Evolutionary conservation across 2,329 filamentous ascomycete genomes (phyloP).

Genomic region (Ceratocystis smalleyi): DNA sequence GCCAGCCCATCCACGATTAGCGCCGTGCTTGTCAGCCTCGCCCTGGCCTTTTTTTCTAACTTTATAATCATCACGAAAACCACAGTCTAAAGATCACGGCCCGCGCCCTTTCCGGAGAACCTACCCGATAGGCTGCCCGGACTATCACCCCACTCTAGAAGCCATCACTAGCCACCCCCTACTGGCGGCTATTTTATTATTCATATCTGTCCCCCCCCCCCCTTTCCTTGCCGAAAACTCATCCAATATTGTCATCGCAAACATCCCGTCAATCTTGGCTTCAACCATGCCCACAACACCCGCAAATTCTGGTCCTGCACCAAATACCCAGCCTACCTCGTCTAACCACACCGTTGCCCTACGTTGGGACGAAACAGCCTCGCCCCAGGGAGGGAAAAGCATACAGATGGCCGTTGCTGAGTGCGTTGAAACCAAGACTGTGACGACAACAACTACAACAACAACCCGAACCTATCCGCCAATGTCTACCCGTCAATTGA

Average conservation of each 20-base stretch:
- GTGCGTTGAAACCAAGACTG: slow-evolving; percentile 52
- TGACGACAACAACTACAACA: slow-evolving; percentile 75
- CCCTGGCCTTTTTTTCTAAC: neutral
- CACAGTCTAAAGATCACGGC: neutral
- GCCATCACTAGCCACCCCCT: neutral
- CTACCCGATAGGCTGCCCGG: neutral
- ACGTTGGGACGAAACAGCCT: slow-evolving; percentile 31
- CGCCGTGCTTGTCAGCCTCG: neutral
- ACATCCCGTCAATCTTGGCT: neutral
- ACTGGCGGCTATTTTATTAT: no score
- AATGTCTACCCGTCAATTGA: slow-evolving; percentile 56
- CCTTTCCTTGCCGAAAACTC: neutral
- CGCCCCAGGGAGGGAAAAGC: slow-evolving; percentile 24
- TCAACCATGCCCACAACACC: slow-evolving; percentile 2
- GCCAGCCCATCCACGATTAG: neutral
- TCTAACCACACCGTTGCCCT: slow-evolving; percentile 22
- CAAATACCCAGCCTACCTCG: slow-evolving; percentile 27
- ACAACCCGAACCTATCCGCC: slow-evolving; percentile 74
- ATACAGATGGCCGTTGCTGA: slow-evolving; percentile 46
- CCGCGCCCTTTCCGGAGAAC: neutral
- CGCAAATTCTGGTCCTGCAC: slow-evolving; percentile 24
- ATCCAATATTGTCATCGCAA: neutral
- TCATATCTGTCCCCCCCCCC: neutral
- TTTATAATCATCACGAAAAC: neutral
- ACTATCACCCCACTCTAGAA: neutral